Conservation (phyloP, 371 early-diverging fungal species). For the Apophysomyces variabilis region DNA sequence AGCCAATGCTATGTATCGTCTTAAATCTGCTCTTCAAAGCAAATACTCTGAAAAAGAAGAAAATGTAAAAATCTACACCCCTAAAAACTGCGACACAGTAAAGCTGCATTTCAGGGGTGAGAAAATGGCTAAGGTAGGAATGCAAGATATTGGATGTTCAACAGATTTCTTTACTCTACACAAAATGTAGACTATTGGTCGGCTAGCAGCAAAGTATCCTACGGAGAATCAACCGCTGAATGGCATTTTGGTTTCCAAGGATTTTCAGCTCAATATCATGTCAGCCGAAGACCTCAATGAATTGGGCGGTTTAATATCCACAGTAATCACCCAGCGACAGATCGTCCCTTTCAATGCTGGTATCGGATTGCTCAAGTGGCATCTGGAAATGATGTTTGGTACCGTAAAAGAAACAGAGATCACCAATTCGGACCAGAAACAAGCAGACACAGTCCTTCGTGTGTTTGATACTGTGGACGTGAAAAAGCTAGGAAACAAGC, state of each 20-base stretch:
- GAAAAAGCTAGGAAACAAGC: slow-evolving; percentile 49
- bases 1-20: slow-evolving; percentile 96
- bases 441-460: slow-evolving; percentile 44
- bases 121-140: slow-evolving; percentile 83
- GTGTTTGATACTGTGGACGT: slow-evolving; percentile 86
- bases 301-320: slow-evolving; percentile 78
- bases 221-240: slow-evolving; percentile 67
- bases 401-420: slow-evolving; percentile 44
- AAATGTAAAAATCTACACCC: slow-evolving; percentile 88
- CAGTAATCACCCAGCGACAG: slow-evolving; percentile 81
- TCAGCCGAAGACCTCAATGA: slow-evolving; percentile 78
- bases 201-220: slow-evolving; percentile 74
- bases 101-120: slow-evolving; percentile 95
- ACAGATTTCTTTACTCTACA: background rate
- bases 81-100: slow-evolving; percentile 95
- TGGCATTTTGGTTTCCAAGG: slow-evolving; percentile 89
- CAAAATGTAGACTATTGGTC: slow-evolving; percentile 74
- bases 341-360: slow-evolving; percentile 80
- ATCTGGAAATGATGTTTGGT: slow-evolving; percentile 94
- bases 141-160: background rate
- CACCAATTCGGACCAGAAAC: slow-evolving; percentile 20
- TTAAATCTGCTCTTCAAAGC: slow-evolving; percentile 90
- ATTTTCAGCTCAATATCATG: slow-evolving; percentile 89
- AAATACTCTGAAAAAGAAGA: slow-evolving; percentile 84
- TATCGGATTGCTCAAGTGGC: slow-evolving; percentile 82